Base-by-base conservation (phyloP, 2,329 filamentous ascomycete genomes). In the Pseudogymnoascus sp. region DNA sequence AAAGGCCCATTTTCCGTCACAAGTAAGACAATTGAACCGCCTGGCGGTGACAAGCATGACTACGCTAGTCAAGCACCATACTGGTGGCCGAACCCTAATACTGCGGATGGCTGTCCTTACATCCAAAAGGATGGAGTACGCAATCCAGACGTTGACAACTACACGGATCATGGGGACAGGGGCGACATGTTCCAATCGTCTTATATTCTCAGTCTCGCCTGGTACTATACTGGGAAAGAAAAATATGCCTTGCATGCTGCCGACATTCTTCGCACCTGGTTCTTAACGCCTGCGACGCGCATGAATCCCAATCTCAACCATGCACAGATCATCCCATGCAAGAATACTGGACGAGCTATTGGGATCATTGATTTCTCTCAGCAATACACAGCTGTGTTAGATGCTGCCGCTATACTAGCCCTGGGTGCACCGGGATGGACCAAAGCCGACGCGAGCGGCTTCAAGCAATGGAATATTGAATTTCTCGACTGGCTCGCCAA, bases 281-380 rank as follows among this genome's bases (percentile, higher is more conserved):
- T 72, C 40, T 36, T 72, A 18, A 49, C 63, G 3, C 56, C 66
- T 1, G 61, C 59, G 2, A 72, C 71, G 3, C 64, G 63, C 21
- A 72, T 72, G 71, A 68, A 67, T 18, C 70, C 70, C 1, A 69
- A 71, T 60, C 67, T 72, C 6, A 65, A 71, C 56, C 69, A 71
- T 43, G 65, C 67, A 1, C 65, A 66, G 61, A 63, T 68, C 28
- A 68, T 68, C 42, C 70, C 69, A 1, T 34, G 63, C 9, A 6
- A 16, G 14, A 63, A 65, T 28, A 60, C 25, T 1, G 63, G 63
- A 36, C 49, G 63, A 34, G 28, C 23, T 8, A 65, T 65, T 42
- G 63, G 63, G 1, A 65, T 65, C 23, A 63, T 65, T 42, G 63
- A 65, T 59, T 69, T 70, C 62, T 62, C 66, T 36, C 62, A 72